A percentile compares a stretch with the other conserved stretches of the same genome.
These are phyloP conservation scores for Scheffersomyces segobiensis DNA, from an alignment of 1,139 yeast genomes.

Conservation along the genomic window DNA sequence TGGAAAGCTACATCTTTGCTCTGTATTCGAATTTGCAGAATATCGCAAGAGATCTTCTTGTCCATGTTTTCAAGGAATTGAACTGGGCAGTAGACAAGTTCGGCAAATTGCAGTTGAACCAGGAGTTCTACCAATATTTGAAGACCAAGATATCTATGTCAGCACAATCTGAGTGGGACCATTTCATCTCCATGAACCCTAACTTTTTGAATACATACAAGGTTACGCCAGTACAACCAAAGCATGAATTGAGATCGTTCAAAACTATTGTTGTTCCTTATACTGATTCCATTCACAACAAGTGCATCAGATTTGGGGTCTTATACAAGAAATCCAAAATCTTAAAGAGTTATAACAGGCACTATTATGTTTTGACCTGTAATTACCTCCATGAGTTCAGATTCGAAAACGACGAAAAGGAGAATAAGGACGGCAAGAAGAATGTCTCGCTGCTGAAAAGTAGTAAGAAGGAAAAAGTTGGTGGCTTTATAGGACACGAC, in stretches of 20 bases:
- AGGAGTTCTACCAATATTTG: slow-evolving; percentile 22
- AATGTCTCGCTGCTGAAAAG: slow-evolving; percentile 1
- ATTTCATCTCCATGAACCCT: slow-evolving; percentile 36
- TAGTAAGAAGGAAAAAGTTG: slow-evolving; percentile 33
- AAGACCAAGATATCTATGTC: slow-evolving; percentile 23
- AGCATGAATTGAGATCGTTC: slow-evolving; percentile 33
- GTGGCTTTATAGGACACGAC: slow-evolving; percentile 44
- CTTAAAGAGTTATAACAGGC: slow-evolving; percentile 40
- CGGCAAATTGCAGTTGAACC: slow-evolving; percentile 28
- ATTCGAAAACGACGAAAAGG: slow-evolving; percentile 26
- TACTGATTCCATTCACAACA: slow-evolving; percentile 40
- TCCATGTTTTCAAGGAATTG: slow-evolving; percentile 42
- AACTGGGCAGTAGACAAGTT: slow-evolving; percentile 33
- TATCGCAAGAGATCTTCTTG: slow-evolving; percentile 42
- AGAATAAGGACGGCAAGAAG: slow-evolving; percentile 7
- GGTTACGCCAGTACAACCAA: slow-evolving; percentile 23
- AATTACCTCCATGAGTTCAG: slow-evolving; percentile 48
- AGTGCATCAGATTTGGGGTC: slow-evolving; percentile 45
- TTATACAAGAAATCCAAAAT: slow-evolving; percentile 46
- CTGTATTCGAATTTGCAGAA: slow-evolving; percentile 45
- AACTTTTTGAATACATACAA: slow-evolving; percentile 37
- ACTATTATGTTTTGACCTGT: slow-evolving; percentile 44
- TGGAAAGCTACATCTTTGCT: slow-evolving; percentile 47
- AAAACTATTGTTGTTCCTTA: slow-evolving; percentile 36
- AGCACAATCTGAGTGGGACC: slow-evolving; percentile 39